Conservation (phyloP, 495 filamentous ascomycete genomes). For the Hypoxylon trugodes region DNA sequence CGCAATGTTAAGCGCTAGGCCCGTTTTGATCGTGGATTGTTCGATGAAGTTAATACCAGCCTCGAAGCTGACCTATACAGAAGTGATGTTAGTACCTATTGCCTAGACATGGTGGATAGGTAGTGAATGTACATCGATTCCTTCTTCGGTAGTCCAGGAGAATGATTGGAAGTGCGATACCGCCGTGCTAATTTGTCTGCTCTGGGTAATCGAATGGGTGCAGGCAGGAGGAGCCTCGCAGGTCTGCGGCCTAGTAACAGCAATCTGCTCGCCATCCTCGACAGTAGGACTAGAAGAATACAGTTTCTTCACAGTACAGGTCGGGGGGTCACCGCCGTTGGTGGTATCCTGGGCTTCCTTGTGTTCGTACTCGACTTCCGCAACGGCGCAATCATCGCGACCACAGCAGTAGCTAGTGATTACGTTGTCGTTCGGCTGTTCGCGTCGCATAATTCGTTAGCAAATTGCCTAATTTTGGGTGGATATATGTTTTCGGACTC, state of each 20-base stretch:
- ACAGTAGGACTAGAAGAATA: conserved; percentile 12
- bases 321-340: not conserved
- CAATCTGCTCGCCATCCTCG: conserved; percentile 22
- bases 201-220: conserved; percentile 28
- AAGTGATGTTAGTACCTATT: not conserved
- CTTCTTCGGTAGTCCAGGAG: conserved; percentile 22
- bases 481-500: not conserved
- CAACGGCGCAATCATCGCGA: conserved; percentile 24
- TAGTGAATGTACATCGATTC: conserved; percentile 24
- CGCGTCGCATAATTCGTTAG: not conserved
- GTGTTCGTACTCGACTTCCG: conserved; percentile 18
- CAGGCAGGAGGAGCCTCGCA: conserved; percentile 28
- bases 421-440: conserved; percentile 23
- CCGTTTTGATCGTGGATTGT: not conserved
- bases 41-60: conserved; percentile 18
- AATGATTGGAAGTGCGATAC: conserved; percentile 21
- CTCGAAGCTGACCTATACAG: conserved; percentile 10
- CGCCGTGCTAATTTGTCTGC: conserved; percentile 23
- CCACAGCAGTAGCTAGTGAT: conserved; percentile 38
- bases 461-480: not conserved
- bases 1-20: not conserved
- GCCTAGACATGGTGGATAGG: not conserved
- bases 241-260: conserved; percentile 27
- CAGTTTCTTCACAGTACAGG: conserved; percentile 9
- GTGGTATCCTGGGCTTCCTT: not conserved